These are phyloP conservation scores for Uronychia binucleata DNA, from an alignment of 73 alveolate genomes.

Conservation along the genomic window DNA sequence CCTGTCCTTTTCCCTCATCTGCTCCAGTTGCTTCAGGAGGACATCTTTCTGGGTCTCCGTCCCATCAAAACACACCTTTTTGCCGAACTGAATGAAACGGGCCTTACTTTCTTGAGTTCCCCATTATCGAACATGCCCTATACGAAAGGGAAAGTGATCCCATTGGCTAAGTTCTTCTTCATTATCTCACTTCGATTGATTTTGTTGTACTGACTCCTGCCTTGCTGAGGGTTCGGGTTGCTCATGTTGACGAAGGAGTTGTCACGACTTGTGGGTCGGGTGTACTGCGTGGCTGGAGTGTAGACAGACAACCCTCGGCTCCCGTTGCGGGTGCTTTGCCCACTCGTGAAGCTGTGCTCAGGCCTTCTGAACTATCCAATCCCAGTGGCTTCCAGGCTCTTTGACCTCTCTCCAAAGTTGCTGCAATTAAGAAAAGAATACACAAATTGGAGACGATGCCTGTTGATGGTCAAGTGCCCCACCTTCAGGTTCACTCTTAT, in stretches of 20 bases:
- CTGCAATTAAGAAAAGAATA: neutral
- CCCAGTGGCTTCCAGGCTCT: neutral
- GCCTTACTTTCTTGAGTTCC: neutral
- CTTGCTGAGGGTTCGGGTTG: slow-evolving; percentile 7
- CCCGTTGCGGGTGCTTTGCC: neutral
- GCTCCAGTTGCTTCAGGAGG: neutral
- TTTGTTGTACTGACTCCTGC: neutral
- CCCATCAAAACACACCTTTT: slow-evolving; percentile 27
- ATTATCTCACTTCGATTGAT: neutral
- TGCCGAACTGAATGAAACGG: neutral
- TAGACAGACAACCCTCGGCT: neutral
- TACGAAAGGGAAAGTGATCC: slow-evolving; percentile 7
- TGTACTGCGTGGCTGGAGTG: neutral
- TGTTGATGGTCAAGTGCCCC: slow-evolving; percentile 3
- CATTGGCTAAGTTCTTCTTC: neutral
- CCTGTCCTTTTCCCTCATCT: neutral
- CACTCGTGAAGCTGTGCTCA: neutral
- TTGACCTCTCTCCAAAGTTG: neutral
- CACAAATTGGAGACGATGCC: neutral
- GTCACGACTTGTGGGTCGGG: neutral
- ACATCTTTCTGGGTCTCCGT: slow-evolving; percentile 20
- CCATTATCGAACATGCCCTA: slow-evolving; percentile 7
- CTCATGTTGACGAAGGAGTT: neutral
- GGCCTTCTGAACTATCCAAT: neutral
- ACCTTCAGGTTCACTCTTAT: slow-evolving; percentile 18